These are phyloP conservation scores for Aspergillus steynii DNA, from an alignment of 495 filamentous ascomycete species.

Conservation along the genomic window DNA sequence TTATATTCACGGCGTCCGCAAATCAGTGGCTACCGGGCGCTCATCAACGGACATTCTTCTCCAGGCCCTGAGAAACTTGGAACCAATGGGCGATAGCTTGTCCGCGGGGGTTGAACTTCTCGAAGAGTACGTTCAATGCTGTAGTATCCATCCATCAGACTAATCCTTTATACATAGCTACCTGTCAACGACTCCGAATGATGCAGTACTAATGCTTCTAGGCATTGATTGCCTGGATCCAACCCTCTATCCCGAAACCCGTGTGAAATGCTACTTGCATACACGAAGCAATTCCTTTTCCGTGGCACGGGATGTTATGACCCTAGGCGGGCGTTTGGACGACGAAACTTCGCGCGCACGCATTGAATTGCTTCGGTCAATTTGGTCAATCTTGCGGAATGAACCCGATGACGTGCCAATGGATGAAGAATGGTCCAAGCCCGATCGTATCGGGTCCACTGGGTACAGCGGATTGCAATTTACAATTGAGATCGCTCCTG, in stretches of 20 bases:
- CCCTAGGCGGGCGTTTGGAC: conserved; percentile 2
- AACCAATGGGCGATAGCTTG: neutral
- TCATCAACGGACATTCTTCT: conserved; percentile 1
- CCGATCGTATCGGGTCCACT: conserved; percentile 6
- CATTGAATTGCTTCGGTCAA: neutral
- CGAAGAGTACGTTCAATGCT: neutral
- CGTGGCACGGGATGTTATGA: conserved; percentile 4
- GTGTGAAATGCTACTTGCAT: conserved; percentile 10
- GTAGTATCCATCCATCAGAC: neutral
- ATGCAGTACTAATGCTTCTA: conserved; percentile 1
- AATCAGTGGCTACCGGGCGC: conserved; percentile 5
- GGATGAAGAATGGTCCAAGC: conserved; percentile 8
- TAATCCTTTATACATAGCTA: neutral
- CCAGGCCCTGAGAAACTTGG: conserved; percentile 1
- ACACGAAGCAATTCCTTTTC: neutral
- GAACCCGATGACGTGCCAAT: neutral
- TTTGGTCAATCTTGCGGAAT: conserved; percentile 3
- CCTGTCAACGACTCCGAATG: neutral
- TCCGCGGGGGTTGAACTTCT: neutral
- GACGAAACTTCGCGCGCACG: neutral
- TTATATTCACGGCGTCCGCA: conserved; percentile 7
- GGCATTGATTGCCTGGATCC: conserved; percentile 12
- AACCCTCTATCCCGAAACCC: neutral
- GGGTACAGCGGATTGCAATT: conserved; percentile 7
- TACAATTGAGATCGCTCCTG: conserved; percentile 11